These are phyloP conservation scores for Cyclotella kingstonii DNA, from an alignment of 108 stramenopile species.

Conservation along the genomic window DNA sequence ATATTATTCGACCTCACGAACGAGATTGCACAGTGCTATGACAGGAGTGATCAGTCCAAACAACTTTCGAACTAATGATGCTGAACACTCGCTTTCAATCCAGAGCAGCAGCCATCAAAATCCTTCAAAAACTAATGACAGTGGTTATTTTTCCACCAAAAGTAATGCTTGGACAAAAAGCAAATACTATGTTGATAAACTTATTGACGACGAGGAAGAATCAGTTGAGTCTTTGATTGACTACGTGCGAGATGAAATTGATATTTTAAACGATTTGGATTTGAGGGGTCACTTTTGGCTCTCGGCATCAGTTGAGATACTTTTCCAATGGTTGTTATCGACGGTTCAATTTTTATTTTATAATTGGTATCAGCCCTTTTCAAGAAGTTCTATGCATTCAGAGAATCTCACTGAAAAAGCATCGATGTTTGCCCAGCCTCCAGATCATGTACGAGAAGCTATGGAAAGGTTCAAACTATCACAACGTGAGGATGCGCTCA, in stretches of 20 bases:
- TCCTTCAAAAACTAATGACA: slow-evolving; percentile 1
- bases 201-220: slow-evolving; percentile 12
- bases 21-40: not conserved
- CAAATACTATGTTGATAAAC: slow-evolving; percentile 5
- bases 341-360: too few species aligned
- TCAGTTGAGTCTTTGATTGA: not conserved
- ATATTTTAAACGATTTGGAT: too few species aligned
- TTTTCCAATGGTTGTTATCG: too few species aligned
- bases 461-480: slow-evolving; percentile 23
- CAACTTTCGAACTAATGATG: not conserved
- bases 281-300: not conserved
- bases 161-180: slow-evolving; percentile 19
- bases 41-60: not conserved
- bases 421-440: slow-evolving; percentile 9
- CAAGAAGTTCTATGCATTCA: not conserved
- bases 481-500: not conserved
- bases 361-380: too few species aligned
- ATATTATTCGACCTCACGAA: not conserved
- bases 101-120: not conserved
- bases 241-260: not conserved
- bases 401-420: not conserved
- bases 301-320: too few species aligned
- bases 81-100: not conserved
- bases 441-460: slow-evolving; percentile 19
- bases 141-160: slow-evolving; percentile 21